Evolutionary conservation across 805 yeast species (phyloP), one percentile per base, ranked within the genome.

Genomic region (Kuraishia molischiana): DNA sequence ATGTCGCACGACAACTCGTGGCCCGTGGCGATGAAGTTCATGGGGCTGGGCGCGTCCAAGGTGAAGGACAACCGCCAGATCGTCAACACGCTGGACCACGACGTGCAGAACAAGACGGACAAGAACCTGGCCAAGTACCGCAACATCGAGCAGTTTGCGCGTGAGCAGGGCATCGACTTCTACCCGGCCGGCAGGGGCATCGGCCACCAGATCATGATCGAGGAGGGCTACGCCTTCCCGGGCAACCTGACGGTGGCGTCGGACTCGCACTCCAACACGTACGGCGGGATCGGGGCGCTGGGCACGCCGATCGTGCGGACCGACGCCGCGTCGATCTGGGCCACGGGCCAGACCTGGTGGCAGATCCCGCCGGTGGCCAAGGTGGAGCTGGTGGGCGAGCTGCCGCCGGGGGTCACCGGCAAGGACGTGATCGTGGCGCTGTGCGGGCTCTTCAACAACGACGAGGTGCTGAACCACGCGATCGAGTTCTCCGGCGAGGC

Each of bases 311-410:
- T 92, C 39, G 99, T 92, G 40, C 76, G 99, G 61, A 92, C 99
- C 0, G 99, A 92, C 61, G 98, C 97, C 18, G 99, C 99, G 3
- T 77, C 97, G 8, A 90, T 92, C 47, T 92, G 99, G 99, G 97
- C 99, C 10, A 92, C 99, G 0, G 97, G 97, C 30, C 95, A 87
- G 64, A 92, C 98, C 3, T 92, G 99, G 99, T 92, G 98, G 98
- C 98, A 94, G 73, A 85, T 92, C 39, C 99, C 99, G 3, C 97
- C 98, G 1, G 97, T 92, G 19, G 98, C 97, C 26, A 77, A 79
- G 51, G 97, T 92, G 8, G 94, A 85, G 58, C 71, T 92, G 39
- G 67, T 72, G 46, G 96, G 96, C 32, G 60, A 73, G 47, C 70
- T 92, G 41, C 95, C 94, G 10, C 62, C 70, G 36, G 96, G 96